Base-by-base conservation (phyloP, 176 grass and related monocot genomes). In the Aegilops umbellulata region DNA sequence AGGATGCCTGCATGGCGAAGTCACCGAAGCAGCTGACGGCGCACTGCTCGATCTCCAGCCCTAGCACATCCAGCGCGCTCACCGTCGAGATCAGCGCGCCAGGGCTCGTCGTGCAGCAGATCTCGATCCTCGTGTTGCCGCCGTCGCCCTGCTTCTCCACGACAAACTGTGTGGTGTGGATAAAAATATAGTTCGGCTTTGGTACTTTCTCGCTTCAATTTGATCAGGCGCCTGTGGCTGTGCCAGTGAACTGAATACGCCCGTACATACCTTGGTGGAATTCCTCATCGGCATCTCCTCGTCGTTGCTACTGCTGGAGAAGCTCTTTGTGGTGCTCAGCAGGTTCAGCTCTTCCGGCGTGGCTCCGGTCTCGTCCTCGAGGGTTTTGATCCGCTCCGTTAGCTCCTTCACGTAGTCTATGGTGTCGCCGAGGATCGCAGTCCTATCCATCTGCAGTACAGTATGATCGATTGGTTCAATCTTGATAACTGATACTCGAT, bases 351-450 rank as follows among this genome's bases (percentile, higher is more conserved):
- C 78, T 19, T 86, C 80, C 13, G 80, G 65, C 36, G 86, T 64
- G 46, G 62, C 32, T 12, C 87, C 80, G 27, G 89, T 87, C 60
- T 91, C 92, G 17, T 90, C 86, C 36, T 92, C 80, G 17, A 97
- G 85, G 31, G 22, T 81, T 86, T 92, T 92, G 80, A 97, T 94
- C 72, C 89, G 82, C 29, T 90, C 90, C 11, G 80, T 90, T 3
- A 92, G 83, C 82, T 97, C 94, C 79, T 97, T 97, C 49, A 97
- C 82, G 67, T 97, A 97, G 79, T 92, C 90, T 34, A 97, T 97
- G 39, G 94, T 97, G 86, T 97, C 94, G 64, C 94, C 92, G 23
- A 97, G 87, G 60, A 90, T 97, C 19, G 94, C 88, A 25, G 90
- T 94, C 75, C 94, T 88, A 42, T 92, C 94, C 94, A 92, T 97